Conservation (phyloP, 1,284 basidiomycete genomes). For the Garcileccinum viscosum region DNA sequence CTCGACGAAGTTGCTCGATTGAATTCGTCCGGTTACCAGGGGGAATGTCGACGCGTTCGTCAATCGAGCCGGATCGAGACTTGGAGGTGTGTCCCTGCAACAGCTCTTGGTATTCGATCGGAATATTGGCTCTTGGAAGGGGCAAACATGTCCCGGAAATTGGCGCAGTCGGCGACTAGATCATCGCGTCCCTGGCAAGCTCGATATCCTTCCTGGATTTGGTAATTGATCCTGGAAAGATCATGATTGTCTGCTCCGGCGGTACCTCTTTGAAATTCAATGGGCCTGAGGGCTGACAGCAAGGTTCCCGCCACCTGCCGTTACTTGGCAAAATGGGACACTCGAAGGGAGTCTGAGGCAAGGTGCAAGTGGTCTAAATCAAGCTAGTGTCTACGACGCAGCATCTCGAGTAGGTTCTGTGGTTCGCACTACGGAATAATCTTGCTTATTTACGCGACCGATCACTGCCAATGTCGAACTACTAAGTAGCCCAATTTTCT, state of each 20-base stretch:
- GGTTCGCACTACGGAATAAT: neutral
- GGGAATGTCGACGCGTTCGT: too few relatives aligned
- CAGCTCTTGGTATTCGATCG: neutral
- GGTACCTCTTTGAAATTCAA: neutral
- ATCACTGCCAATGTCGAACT: neutral
- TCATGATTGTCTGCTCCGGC: neutral
- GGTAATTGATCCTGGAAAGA: neutral
- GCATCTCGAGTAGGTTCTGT: neutral
- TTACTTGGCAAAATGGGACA: neutral
- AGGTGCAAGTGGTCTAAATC: neutral
- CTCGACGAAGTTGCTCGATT: neutral
- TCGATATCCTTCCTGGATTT: neutral
- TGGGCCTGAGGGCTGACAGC: neutral
- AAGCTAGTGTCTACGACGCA: neutral
- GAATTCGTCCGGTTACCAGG: too few relatives aligned
- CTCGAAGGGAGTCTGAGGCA: neutral
- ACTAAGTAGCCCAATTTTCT: neutral
- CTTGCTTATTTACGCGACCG: neutral
- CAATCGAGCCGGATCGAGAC: neutral
- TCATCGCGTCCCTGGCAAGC: neutral
- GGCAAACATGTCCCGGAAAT: neutral
- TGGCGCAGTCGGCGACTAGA: neutral
- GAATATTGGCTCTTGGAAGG: neutral
- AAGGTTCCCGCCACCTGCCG: neutral
- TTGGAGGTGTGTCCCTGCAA: neutral